phyloP scores from a whole-genome alignment of 1,139 yeast genomes.

The Candida pseudoviswanathii region DNA sequence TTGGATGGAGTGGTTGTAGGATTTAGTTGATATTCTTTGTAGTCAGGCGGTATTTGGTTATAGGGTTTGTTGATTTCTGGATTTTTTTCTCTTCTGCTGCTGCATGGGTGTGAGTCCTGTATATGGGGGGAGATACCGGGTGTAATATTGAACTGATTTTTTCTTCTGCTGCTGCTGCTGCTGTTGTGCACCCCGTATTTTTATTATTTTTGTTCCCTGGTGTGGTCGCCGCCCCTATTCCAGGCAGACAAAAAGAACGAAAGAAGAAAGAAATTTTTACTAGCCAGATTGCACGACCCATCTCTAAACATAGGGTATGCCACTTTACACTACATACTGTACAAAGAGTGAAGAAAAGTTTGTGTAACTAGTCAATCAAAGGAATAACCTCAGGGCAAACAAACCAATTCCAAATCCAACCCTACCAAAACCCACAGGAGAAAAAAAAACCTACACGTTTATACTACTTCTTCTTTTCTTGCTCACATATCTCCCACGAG shows the following conservation, averaged over 20 bases:
- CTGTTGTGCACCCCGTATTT: neutral
- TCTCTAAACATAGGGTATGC: neutral
- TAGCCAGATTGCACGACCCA: conserved; percentile 1
- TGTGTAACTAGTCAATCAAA: neutral
- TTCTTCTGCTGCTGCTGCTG: too few relatives aligned
- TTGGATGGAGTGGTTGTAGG: too few relatives aligned
- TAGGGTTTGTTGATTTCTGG: too few relatives aligned
- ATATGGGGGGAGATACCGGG: too few relatives aligned
- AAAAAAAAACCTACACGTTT: conserved; percentile 2
- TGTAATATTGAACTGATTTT: neutral
- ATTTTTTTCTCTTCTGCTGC: too few relatives aligned
- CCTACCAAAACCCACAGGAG: neutral
- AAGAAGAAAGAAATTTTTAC: neutral
- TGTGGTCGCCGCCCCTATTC: neutral
- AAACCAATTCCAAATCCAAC: neutral
- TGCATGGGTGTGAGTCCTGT: too few relatives aligned
- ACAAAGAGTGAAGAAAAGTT: neutral
- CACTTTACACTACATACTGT: neutral
- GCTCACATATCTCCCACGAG: neutral
- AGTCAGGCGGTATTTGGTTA: too few relatives aligned
- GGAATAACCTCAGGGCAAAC: neutral
- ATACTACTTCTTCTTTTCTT: conserved; percentile 1
- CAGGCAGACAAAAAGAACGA: neutral
- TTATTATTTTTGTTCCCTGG: too few relatives aligned
- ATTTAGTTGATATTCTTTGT: too few relatives aligned